Evolutionary conservation across 163 green algal species (phyloP).

Genomic region (Scenedesmus sp.): DNA sequence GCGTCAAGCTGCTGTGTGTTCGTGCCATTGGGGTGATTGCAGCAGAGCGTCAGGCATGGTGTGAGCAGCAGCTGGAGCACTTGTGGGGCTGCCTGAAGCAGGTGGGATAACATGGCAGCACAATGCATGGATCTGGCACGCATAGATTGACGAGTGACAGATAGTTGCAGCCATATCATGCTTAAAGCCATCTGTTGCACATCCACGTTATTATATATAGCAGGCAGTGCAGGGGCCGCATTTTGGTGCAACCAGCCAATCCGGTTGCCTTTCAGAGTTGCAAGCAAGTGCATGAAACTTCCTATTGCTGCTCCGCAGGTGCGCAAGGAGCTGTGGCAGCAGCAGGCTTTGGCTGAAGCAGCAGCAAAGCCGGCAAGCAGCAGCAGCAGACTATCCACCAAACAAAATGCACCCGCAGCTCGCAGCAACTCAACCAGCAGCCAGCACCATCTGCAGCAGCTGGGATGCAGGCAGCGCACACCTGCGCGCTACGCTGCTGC

Average conservation of each 20-base stretch:
- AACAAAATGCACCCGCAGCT: background rate
- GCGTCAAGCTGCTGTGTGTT: background rate
- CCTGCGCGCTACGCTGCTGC: background rate
- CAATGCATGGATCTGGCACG: background rate
- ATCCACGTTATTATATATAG: too few species aligned
- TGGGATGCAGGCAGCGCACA: background rate
- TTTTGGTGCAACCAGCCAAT: too few species aligned
- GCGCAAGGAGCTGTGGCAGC: conserved; percentile 21
- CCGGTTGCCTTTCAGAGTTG: too few species aligned
- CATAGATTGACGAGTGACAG: background rate
- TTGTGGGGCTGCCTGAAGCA: conserved; percentile 16
- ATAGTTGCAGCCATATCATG: too few species aligned
- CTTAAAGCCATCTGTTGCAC: too few species aligned
- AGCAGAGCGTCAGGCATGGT: background rate
- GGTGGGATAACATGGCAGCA: background rate
- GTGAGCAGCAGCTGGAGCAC: background rate
- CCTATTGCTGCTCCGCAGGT: conserved; percentile 9
- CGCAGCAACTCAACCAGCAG: background rate
- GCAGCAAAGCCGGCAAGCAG: background rate
- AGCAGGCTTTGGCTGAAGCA: conserved; percentile 27
- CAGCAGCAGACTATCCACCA: background rate
- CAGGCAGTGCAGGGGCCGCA: too few species aligned
- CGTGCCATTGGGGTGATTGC: background rate
- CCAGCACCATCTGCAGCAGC: background rate
- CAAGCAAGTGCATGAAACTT: background rate